Percentiles rank a stretch among this genome's conserved stretches.
phyloP scores from a whole-genome alignment of 257 asterid species.

The Solanum appendiculatum region DNA sequence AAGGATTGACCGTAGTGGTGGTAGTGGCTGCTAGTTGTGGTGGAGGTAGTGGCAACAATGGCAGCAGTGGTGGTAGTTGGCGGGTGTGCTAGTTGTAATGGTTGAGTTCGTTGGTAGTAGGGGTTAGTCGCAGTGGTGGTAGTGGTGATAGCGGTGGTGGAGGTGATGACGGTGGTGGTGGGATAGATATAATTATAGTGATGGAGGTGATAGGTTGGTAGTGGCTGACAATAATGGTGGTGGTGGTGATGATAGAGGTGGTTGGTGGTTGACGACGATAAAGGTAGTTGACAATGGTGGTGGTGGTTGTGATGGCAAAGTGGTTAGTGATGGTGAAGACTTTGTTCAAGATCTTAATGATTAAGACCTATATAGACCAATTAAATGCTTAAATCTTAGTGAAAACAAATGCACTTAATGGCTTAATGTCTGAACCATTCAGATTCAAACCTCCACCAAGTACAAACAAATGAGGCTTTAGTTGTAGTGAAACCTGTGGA shows the following conservation, averaged over 20 bases:
- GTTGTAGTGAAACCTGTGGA: slow-evolving; percentile 32
- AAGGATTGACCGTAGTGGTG: not conserved
- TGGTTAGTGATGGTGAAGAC: not conserved
- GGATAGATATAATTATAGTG: not conserved
- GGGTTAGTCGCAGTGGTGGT: not conserved
- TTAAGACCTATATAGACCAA: not conserved
- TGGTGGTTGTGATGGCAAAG: not conserved
- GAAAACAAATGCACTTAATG: not conserved
- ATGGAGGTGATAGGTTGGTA: not conserved
- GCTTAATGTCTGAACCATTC: not conserved
- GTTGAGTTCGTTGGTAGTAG: not conserved
- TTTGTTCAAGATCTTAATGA: not conserved
- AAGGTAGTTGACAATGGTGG: not conserved
- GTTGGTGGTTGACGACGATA: not conserved
- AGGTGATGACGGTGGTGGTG: not conserved
- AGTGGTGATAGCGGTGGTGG: not conserved
- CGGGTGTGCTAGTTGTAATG: not conserved
- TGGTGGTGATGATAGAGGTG: not conserved
- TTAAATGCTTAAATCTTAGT: not conserved
- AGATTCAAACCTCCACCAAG: not conserved
- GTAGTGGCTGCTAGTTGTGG: not conserved
- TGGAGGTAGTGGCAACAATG: not conserved
- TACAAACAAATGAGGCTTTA: not conserved
- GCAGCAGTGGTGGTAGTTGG: not conserved
- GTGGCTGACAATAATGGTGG: not conserved